phyloP scores from a whole-genome alignment of 345 rosid genomes.

The Noccaea caerulescens region DNA sequence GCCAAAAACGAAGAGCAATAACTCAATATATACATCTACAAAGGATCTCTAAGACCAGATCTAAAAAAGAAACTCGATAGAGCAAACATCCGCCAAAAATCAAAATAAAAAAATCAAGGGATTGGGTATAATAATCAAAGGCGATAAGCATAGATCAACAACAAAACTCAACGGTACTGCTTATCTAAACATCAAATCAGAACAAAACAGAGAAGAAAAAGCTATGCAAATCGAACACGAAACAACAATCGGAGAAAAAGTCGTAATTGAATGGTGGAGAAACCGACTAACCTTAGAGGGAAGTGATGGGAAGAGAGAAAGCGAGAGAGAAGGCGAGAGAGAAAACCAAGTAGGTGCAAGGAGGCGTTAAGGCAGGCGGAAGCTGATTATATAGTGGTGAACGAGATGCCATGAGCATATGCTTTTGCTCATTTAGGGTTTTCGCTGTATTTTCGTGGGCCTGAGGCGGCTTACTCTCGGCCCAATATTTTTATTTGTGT shows the following conservation, averaged over 20 bases:
- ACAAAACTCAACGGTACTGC: neutral
- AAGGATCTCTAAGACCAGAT: conserved; percentile 1
- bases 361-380: conserved; percentile 6
- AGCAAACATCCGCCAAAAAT: neutral
- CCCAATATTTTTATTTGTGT: too few species aligned
- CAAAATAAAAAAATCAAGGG: neutral
- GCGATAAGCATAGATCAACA: neutral
- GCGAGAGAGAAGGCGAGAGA: neutral
- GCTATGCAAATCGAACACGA: neutral
- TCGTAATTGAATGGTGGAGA: neutral
- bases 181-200: neutral
- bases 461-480: too few species aligned
- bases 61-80: neutral
- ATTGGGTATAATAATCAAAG: neutral
- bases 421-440: conserved; percentile 13
- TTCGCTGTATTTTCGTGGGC: neutral
- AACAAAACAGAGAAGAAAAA: neutral
- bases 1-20: too few species aligned
- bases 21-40: too few species aligned
- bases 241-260: neutral
- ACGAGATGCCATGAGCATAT: conserved; percentile 17
- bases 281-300: conserved; percentile 10
- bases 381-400: conserved; percentile 2
- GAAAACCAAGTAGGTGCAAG: conserved; percentile 9
- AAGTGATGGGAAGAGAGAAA: neutral